phyloP scores from a whole-genome alignment of 2,329 filamentous ascomycete genomes.

The Colletotrichum zoysiae region DNA sequence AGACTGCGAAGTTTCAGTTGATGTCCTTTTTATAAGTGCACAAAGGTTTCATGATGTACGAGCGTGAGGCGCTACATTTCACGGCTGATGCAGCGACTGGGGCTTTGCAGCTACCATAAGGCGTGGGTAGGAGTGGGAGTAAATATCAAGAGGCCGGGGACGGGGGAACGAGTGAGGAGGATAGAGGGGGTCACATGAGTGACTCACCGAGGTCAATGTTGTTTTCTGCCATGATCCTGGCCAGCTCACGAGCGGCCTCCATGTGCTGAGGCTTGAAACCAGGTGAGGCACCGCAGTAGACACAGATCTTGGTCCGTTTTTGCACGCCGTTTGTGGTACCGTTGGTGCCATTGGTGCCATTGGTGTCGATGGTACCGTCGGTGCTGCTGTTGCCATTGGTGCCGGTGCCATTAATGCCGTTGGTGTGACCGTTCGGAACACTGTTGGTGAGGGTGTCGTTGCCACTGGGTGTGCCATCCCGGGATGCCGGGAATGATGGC shows the following conservation, averaged over 20 bases:
- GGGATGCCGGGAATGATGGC: slow-evolving; percentile 48
- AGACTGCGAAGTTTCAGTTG: slow-evolving; percentile 67
- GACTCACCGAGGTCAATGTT: slow-evolving; percentile 79
- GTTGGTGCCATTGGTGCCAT: slow-evolving; percentile 45
- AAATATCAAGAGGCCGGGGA: not conserved
- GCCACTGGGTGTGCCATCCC: slow-evolving; percentile 47
- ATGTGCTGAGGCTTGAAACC: slow-evolving; percentile 82
- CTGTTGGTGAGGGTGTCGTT: slow-evolving; percentile 44
- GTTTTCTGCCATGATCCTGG: slow-evolving; percentile 77
- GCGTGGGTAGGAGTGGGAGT: slow-evolving; percentile 1
- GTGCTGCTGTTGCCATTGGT: slow-evolving; percentile 44
- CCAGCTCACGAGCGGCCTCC: slow-evolving; percentile 82
- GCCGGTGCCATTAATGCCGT: slow-evolving; percentile 44
- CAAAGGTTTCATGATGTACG: slow-evolving; percentile 11
- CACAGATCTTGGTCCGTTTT: slow-evolving; percentile 79
- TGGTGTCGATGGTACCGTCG: slow-evolving; percentile 46
- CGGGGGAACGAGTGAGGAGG: not conserved
- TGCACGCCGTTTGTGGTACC: slow-evolving; percentile 49
- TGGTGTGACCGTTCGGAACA: slow-evolving; percentile 42
- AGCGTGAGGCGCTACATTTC: not conserved
- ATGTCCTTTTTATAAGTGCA: not conserved
- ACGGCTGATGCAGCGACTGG: slow-evolving; percentile 11
- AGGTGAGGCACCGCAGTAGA: slow-evolving; percentile 89
- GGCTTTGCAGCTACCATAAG: not conserved
- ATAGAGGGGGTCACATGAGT: not conserved